These are phyloP conservation scores for Aspergillus alliaceus DNA, from an alignment of 2,329 filamentous ascomycete genomes.

Conservation along the genomic window DNA sequence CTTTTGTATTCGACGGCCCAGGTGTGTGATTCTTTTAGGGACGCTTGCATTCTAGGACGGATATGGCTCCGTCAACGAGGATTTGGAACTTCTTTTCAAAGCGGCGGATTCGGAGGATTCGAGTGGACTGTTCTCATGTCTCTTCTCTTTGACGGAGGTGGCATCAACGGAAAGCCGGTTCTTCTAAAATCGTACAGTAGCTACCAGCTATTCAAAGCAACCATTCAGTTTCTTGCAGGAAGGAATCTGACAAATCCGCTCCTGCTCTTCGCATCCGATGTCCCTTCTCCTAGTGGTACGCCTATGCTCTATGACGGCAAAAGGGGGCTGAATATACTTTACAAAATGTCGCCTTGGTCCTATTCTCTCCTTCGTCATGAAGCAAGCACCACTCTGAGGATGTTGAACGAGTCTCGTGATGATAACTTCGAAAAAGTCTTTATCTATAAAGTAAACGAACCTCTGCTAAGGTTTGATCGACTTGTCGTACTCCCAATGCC, in stretches of 20 bases:
- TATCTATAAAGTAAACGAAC: conserved; percentile 60
- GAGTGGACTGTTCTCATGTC: conserved; percentile 85
- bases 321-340: conserved; percentile 77
- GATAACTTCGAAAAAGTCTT: conserved; percentile 87
- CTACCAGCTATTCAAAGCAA: conserved; percentile 92
- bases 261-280: conserved; percentile 35
- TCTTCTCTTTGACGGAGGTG: conserved; percentile 75
- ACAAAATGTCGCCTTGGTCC: conserved; percentile 87
- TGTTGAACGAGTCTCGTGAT: conserved; percentile 70
- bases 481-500: conserved; percentile 39
- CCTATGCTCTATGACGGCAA: conserved; percentile 78
- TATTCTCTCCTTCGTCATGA: conserved; percentile 72
- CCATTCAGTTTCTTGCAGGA: conserved; percentile 79
- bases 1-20: conserved; percentile 69
- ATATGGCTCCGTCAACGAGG: conserved; percentile 89
- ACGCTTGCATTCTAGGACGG: conserved; percentile 82
- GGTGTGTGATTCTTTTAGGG: conserved; percentile 70
- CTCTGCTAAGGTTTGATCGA: conserved; percentile 57
- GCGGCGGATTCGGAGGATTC: conserved; percentile 87
- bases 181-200: conserved; percentile 81
- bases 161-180: conserved; percentile 67
- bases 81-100: conserved; percentile 66
- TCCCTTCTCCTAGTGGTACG: conserved; percentile 44
- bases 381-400: conserved; percentile 70
- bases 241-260: conserved; percentile 72